These are phyloP conservation scores for Vaccinium corymbosum DNA, from an alignment of 148 eudicot genomes.

Conservation along the genomic window DNA sequence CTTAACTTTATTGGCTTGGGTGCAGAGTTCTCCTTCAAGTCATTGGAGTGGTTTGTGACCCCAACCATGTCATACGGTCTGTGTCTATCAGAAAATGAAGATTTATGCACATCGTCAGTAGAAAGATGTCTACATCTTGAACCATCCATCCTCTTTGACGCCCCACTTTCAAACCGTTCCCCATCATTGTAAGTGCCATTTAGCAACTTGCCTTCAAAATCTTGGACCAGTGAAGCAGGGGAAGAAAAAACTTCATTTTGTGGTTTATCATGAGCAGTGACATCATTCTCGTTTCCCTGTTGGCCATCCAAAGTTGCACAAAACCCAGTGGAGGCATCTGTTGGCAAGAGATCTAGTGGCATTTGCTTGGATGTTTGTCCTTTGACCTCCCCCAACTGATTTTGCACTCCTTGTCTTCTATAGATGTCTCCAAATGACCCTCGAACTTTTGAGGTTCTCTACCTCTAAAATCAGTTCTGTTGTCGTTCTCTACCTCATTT, in stretches of 20 bases:
- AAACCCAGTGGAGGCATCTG: constrained; percentile 5
- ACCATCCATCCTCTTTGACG: constrained; percentile 1
- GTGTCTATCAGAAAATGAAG: constrained; percentile 20
- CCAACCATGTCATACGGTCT: constrained; percentile 11
- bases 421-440: constrained; percentile 26
- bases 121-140: background rate
- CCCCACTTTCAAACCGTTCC: background rate
- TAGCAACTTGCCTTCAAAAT: constrained; percentile 10
- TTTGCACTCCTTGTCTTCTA: constrained; percentile 20
- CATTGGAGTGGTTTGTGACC: constrained; percentile 24
- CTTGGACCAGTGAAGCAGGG: constrained; percentile 11
- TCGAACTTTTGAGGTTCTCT: constrained; percentile 26
- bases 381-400: constrained; percentile 27
- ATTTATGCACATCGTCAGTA: constrained; percentile 15
- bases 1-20: constrained; percentile 48
- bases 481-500: constrained; percentile 32
- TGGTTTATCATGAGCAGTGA: background rate
- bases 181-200: constrained; percentile 2
- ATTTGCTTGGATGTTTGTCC: constrained; percentile 25
- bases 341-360: constrained; percentile 20
- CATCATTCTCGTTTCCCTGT: constrained; percentile 1
- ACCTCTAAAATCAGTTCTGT: constrained; percentile 32
- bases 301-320: background rate
- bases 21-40: constrained; percentile 30
- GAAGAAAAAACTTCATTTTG: background rate